Evolutionary conservation across 441 rosid species (phyloP).

Genomic region (Cnidoscolus chayamansa): DNA sequence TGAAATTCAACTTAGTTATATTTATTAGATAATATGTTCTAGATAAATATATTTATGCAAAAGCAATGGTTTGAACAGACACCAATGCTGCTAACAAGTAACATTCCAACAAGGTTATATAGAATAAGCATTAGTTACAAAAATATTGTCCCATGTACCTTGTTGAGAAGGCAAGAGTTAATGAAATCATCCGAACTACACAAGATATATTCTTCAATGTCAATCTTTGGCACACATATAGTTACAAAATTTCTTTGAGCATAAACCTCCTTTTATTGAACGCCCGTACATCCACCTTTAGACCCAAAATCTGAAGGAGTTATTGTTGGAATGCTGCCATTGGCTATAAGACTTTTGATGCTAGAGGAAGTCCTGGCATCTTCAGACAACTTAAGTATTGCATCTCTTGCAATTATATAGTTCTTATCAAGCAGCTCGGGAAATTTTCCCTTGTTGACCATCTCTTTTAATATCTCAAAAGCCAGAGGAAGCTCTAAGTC

Average conservation of each 20-base stretch:
- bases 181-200: too few relatives aligned
- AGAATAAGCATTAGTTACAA: too few relatives aligned
- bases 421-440: conserved; percentile 53
- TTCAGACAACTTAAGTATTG: conserved; percentile 45
- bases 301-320: conserved; percentile 23
- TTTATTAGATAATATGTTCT: too few relatives aligned
- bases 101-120: too few relatives aligned
- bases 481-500: conserved; percentile 40
- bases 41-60: too few relatives aligned
- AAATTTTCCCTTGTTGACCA: conserved; percentile 51
- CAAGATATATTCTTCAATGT: background rate
- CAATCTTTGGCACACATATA: background rate
- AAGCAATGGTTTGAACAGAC: too few relatives aligned
- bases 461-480: conserved; percentile 54
- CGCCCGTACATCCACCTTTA: conserved; percentile 19
- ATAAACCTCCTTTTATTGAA: conserved; percentile 2
- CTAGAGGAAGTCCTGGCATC: conserved; percentile 49
- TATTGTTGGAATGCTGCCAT: conserved; percentile 39
- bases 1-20: too few relatives aligned
- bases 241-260: background rate
- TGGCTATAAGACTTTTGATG: conserved; percentile 45
- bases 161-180: too few relatives aligned
- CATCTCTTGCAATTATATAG: conserved; percentile 42
- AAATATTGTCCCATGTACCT: too few relatives aligned
- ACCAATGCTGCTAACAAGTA: too few relatives aligned